phyloP scores from a whole-genome alignment of 1,284 basidiomycete species.

The Trichosporon faecale region DNA sequence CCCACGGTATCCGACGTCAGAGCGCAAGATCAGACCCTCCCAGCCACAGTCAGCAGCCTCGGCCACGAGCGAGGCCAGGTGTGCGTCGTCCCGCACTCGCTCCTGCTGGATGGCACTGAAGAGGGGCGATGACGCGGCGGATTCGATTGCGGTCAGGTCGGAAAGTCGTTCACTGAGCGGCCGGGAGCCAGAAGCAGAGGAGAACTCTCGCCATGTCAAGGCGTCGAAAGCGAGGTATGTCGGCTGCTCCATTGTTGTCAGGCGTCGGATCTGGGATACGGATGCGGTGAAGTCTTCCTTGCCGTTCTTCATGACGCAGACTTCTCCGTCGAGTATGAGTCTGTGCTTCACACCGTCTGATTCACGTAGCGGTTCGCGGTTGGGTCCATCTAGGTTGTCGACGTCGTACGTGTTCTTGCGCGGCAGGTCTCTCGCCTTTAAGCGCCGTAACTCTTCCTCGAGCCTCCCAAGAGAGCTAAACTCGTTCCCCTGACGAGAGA shows the following conservation, averaged over 20 bases:
- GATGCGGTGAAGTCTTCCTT: slow-evolving; percentile 45
- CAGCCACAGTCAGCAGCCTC: slow-evolving; percentile 40
- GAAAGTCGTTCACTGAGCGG: slow-evolving; percentile 33
- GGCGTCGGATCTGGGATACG: slow-evolving; percentile 35
- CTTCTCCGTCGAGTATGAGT: slow-evolving; percentile 49
- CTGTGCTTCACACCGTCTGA: slow-evolving; percentile 30
- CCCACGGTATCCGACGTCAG: slow-evolving; percentile 44
- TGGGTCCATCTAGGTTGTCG: not conserved
- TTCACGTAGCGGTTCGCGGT: not conserved
- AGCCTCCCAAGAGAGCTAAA: slow-evolving; percentile 38
- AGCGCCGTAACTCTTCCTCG: slow-evolving; percentile 24
- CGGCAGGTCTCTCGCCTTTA: slow-evolving; percentile 5
- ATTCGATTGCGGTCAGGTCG: not conserved
- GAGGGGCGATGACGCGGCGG: slow-evolving; percentile 16
- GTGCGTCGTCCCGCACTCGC: slow-evolving; percentile 20
- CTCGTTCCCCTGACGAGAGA: slow-evolving; percentile 40
- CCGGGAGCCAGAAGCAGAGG: slow-evolving; percentile 9
- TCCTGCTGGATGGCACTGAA: slow-evolving; percentile 37
- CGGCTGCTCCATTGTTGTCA: slow-evolving; percentile 32
- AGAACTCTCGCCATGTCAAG: slow-evolving; percentile 35
- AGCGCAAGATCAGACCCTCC: slow-evolving; percentile 48
- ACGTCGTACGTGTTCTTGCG: not conserved
- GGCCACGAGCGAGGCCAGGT: slow-evolving; percentile 29
- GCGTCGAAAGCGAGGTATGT: slow-evolving; percentile 46
- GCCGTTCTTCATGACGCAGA: slow-evolving; percentile 42